Evolutionary conservation across 2,329 filamentous ascomycete genomes (phyloP).

Genomic region (Fusarium keratoplasticum): DNA sequence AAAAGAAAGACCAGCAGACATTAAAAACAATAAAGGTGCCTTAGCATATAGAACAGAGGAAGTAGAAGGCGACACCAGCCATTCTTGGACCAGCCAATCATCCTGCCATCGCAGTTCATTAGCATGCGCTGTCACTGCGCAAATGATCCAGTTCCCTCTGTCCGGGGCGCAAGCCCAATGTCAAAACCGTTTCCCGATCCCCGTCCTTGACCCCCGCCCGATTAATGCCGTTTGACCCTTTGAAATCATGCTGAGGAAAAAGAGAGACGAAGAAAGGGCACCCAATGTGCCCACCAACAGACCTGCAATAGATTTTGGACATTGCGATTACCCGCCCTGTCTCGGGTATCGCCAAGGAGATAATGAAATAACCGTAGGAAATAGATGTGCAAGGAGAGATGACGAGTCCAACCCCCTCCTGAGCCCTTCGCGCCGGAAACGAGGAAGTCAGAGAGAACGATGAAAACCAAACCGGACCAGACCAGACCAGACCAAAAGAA

Average conservation of each 20-base stretch:
- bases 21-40: slow-evolving; percentile 54
- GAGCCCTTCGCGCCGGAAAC: slow-evolving; percentile 41
- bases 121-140: slow-evolving; percentile 53
- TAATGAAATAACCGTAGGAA: slow-evolving; percentile 42
- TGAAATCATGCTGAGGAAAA: slow-evolving; percentile 36
- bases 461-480: slow-evolving; percentile 13
- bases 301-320: slow-evolving; percentile 32
- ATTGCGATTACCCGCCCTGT: slow-evolving; percentile 51
- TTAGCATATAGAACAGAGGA: slow-evolving; percentile 52
- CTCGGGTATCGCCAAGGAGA: slow-evolving; percentile 52
- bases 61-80: slow-evolving; percentile 57
- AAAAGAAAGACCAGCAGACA: slow-evolving; percentile 42
- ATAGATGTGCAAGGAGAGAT: slow-evolving; percentile 40
- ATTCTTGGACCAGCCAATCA: slow-evolving; percentile 64
- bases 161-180: slow-evolving; percentile 43
- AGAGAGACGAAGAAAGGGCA: slow-evolving; percentile 26
- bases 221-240: slow-evolving; percentile 45
- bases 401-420: slow-evolving; percentile 45
- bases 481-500: slow-evolving; percentile 47
- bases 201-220: slow-evolving; percentile 39
- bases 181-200: slow-evolving; percentile 44
- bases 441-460: slow-evolving; percentile 39
- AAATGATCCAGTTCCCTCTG: slow-evolving; percentile 47
- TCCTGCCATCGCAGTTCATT: slow-evolving; percentile 57
- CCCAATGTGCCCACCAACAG: slow-evolving; percentile 30